Evolutionary conservation across 2,329 filamentous ascomycete species (phyloP).

Genomic region (Huntiella abstrusa): DNA sequence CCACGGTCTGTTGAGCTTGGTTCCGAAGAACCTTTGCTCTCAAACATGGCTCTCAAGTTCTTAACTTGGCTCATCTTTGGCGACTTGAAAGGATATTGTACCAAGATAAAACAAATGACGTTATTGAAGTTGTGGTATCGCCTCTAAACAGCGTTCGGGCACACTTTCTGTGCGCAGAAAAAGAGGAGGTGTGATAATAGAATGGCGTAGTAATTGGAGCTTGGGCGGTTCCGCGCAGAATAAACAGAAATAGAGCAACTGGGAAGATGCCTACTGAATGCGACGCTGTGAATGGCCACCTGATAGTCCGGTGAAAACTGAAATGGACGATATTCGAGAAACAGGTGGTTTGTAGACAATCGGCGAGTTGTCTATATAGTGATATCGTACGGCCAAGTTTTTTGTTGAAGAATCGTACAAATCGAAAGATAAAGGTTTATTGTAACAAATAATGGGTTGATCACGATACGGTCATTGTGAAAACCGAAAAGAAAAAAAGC

Average conservation of each 20-base stretch:
- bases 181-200: neutral
- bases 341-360: too few species aligned
- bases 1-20: conserved; percentile 42
- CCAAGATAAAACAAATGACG: neutral
- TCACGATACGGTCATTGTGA: too few species aligned
- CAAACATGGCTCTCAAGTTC: conserved; percentile 65
- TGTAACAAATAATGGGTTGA: too few species aligned
- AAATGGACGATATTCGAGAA: too few species aligned
- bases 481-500: too few species aligned
- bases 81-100: neutral
- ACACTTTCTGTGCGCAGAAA: neutral
- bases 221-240: neutral
- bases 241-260: neutral
- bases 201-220: neutral
- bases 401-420: too few species aligned
- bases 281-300: neutral
- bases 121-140: neutral
- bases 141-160: too few species aligned
- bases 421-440: too few species aligned
- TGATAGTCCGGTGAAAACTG: too few species aligned
- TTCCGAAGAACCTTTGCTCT: conserved; percentile 45
- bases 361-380: too few species aligned
- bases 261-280: conserved; percentile 1
- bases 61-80: conserved; percentile 47
- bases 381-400: too few species aligned